Conservation (phyloP, 169 alveolate genomes). For the Plasmodium yoelii region DNA sequence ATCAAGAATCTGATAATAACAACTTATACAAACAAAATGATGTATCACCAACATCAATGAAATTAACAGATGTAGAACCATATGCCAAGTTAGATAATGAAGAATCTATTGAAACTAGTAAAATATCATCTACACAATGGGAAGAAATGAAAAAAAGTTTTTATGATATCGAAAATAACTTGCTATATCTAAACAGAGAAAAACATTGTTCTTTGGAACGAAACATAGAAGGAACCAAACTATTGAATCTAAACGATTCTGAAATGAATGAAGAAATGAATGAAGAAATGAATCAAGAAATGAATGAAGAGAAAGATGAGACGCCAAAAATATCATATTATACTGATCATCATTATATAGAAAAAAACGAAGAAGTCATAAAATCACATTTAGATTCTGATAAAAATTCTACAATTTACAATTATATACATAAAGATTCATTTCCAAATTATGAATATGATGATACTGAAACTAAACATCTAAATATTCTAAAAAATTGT, state of each 20-base stretch:
- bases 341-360: no score
- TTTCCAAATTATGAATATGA: no score
- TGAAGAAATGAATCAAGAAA: neutral
- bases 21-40: neutral
- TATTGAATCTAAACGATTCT: neutral
- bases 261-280: neutral
- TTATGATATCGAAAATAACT: constrained; percentile 44
- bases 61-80: no score
- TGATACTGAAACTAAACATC: no score
- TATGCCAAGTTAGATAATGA: neutral
- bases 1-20: neutral
- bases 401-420: no score
- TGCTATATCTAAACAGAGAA: constrained; percentile 4
- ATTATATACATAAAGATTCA: no score
- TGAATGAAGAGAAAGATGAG: neutral
- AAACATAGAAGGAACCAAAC: neutral
- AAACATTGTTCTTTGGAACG: neutral
- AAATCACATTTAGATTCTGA: no score
- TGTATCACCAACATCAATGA: neutral
- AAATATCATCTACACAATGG: constrained; percentile 51
- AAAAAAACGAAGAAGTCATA: no score
- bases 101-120: neutral
- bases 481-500: no score
- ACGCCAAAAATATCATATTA: no score
- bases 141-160: constrained; percentile 59